A percentile compares a stretch with the other conserved stretches of the same genome.
phyloP scores from a whole-genome alignment of 2,329 filamentous ascomycete species.

The Trichoderma guizhouense region DNA sequence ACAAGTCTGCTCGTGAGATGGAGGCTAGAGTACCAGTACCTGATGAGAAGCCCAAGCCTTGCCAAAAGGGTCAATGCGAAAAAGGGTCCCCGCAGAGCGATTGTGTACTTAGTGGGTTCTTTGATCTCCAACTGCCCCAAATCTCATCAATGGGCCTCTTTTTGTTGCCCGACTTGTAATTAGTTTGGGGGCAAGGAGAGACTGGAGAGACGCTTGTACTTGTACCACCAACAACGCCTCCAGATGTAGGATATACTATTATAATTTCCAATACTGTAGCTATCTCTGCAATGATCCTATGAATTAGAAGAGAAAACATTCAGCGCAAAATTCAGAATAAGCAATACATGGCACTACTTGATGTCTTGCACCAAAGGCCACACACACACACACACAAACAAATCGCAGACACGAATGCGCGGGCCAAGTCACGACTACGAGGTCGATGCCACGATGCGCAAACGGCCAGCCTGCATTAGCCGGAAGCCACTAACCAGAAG shows the following conservation, averaged over 20 bases:
- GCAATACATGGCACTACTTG: not conserved
- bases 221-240: not conserved
- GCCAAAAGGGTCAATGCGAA: not conserved
- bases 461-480: constrained; percentile 6
- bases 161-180: not conserved
- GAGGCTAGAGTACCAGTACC: not conserved
- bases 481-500: not conserved
- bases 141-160: not conserved
- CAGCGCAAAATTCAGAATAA: not conserved
- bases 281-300: not conserved
- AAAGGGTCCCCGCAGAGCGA: not conserved
- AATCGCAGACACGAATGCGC: not conserved
- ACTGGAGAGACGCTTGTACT: not conserved
- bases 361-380: too few relatives aligned
- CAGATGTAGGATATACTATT: not conserved
- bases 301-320: not conserved
- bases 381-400: not conserved
- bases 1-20: not conserved
- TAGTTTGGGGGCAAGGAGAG: not conserved
- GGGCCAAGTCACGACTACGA: not conserved
- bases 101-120: not conserved
- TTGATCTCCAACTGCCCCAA: not conserved
- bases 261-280: not conserved
- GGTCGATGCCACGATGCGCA: not conserved
- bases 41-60: not conserved